phyloP scores from a whole-genome alignment of 129 eudicot genomes.

The Daucus carota region DNA sequence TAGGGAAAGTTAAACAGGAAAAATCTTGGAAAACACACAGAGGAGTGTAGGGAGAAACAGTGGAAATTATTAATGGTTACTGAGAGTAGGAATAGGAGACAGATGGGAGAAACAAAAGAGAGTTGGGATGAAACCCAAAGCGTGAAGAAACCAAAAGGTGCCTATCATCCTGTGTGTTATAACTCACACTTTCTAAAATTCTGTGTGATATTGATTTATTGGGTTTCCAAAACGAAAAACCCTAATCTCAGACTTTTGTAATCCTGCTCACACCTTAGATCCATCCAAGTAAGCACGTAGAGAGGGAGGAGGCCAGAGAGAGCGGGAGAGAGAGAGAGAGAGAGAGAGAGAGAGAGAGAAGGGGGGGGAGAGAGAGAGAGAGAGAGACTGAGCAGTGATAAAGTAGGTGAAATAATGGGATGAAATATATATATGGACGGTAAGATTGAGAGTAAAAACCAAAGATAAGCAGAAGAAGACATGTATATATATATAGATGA shows the following conservation, averaged over 20 bases:
- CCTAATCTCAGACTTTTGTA: conserved; percentile 10
- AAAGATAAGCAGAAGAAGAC: background rate
- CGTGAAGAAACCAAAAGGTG: background rate
- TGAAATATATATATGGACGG: background rate
- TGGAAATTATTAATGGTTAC: background rate
- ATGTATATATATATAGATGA: background rate
- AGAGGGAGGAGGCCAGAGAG: background rate
- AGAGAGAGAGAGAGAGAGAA: background rate
- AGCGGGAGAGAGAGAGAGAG: background rate
- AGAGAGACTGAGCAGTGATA: background rate
- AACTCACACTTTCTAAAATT: background rate
- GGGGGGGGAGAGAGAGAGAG: background rate
- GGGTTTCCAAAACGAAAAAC: conserved; percentile 4
- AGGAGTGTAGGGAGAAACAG: background rate
- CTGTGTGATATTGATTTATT: background rate
- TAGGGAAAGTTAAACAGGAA: conserved; percentile 11
- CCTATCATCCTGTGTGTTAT: background rate
- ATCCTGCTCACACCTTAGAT: background rate
- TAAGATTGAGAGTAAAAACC: background rate
- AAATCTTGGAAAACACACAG: background rate
- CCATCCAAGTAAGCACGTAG: background rate
- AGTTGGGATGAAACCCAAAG: background rate
- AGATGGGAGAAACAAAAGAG: conserved; percentile 1
- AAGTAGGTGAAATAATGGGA: background rate
- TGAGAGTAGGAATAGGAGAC: background rate